phyloP scores from a whole-genome alignment of 805 yeast species.

The Yamadazyma tumulicola region DNA sequence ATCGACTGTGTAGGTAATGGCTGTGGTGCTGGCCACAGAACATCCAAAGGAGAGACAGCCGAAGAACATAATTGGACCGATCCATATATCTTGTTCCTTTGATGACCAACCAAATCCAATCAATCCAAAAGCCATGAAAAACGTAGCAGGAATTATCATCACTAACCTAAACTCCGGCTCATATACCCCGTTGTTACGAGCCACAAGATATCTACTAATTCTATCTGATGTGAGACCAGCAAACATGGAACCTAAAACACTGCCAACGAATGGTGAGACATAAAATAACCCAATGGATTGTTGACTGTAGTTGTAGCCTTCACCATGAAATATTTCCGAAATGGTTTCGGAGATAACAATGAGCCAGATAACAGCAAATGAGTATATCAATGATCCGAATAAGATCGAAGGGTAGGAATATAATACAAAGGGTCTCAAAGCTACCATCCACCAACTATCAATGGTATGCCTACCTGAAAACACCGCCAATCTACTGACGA shows the following conservation, averaged over 20 bases:
- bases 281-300: constrained; percentile 52
- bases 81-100: constrained; percentile 44
- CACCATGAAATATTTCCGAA: constrained; percentile 43
- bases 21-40: constrained; percentile 57
- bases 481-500: constrained; percentile 33
- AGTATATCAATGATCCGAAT: constrained; percentile 49
- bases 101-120: constrained; percentile 67
- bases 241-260: constrained; percentile 51
- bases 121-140: constrained; percentile 47
- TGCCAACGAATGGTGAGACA: constrained; percentile 55
- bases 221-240: constrained; percentile 52
- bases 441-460: constrained; percentile 55
- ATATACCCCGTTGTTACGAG: constrained; percentile 50
- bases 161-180: constrained; percentile 61
- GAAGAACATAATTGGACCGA: constrained; percentile 55
- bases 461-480: constrained; percentile 47
- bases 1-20: constrained; percentile 58
- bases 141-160: constrained; percentile 48
- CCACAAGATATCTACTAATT: constrained; percentile 42
- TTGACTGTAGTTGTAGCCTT: constrained; percentile 38
- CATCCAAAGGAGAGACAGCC: constrained; percentile 59
- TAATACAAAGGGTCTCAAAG: constrained; percentile 51
- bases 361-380: constrained; percentile 61
- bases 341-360: constrained; percentile 58
- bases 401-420: constrained; percentile 49